Evolutionary conservation across 2,329 filamentous ascomycete genomes (phyloP).

Genomic region (Ramichloridium luteum): DNA sequence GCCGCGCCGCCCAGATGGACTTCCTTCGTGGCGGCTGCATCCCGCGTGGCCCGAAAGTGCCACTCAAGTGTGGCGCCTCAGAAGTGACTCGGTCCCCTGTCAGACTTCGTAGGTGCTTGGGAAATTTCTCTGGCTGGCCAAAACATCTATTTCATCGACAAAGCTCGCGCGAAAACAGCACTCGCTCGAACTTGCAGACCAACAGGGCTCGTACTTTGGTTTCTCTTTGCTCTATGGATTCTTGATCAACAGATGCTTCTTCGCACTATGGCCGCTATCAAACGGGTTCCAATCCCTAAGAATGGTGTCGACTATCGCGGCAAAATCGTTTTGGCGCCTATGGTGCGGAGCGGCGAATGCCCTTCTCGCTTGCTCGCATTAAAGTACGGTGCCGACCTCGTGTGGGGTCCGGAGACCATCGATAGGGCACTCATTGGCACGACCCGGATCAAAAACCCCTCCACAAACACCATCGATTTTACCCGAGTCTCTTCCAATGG

Average conservation of each 20-base stretch:
- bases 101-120: too few species aligned
- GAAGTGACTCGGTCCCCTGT: too few species aligned
- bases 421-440: constrained; percentile 86
- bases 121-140: too few species aligned
- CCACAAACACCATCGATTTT: constrained; percentile 74
- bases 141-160: too few species aligned
- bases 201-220: too few species aligned
- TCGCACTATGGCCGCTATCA: constrained; percentile 21
- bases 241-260: constrained; percentile 12
- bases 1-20: too few species aligned
- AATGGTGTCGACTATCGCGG: constrained; percentile 88
- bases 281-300: constrained; percentile 69
- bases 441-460: constrained; percentile 61
- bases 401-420: constrained; percentile 95
- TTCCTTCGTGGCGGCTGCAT: too few species aligned
- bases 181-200: too few species aligned
- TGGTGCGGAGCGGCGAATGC: constrained; percentile 81
- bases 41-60: too few species aligned
- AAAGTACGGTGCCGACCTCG: constrained; percentile 89
- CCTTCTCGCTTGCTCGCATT: constrained; percentile 79
- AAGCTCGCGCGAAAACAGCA: too few species aligned
- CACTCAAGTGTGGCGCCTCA: too few species aligned
- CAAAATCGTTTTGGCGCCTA: constrained; percentile 89
- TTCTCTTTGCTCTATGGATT: too few species aligned
- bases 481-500: constrained; percentile 62